Evolutionary conservation across 2,329 filamentous ascomycete genomes (phyloP), one percentile per base, ranked within the genome.

Genomic region (Hypoxylon sp.): DNA sequence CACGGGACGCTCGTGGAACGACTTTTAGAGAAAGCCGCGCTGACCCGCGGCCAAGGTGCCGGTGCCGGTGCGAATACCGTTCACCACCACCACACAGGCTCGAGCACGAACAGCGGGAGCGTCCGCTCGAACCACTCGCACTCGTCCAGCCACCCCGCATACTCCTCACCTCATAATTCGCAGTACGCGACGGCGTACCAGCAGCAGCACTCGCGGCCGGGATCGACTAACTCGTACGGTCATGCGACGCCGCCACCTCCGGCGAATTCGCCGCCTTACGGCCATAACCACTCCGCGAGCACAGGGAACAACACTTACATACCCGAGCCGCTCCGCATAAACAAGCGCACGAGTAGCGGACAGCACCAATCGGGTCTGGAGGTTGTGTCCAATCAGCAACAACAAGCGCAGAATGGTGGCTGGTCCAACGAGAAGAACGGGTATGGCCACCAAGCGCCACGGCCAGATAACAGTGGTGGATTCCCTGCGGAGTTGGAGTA

Each of bases 1-100:
- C 93, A 97, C 75, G 85, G 84, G 8, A 83, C 86, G 2, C 84
- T 97, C 3, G 91, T 95, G 2, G 88, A 91, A 2, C 81, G 85
- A n/a, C 80, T 93, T 6, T 79, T 87, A 27, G 81, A 82, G 64
- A 87, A 86, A 67, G 84, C 86, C 0, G 80, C 85, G 65, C 72
- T 76, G 24, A 69, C 69, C 4, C 69, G 76, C 31, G 73, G 74
- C 2, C 68, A 69, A 24, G 48, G 29, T 5, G 51, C 52, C 2
- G 19, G 32, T 4, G 17, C 39, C 17, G 39, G 29, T 11, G 8
- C 39, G 39, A 17, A 11, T 5, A 8, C 39, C 8, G 39, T 21
- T 44, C 39, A 44, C 37, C 58, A 61, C 37, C 60, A 64, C 24
- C 59, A 50, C 53, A 42, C 55, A 29, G 58, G 35, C 2, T 59